Base-by-base conservation (phyloP, 495 filamentous ascomycete genomes). In the Viridothelium virens region DNA sequence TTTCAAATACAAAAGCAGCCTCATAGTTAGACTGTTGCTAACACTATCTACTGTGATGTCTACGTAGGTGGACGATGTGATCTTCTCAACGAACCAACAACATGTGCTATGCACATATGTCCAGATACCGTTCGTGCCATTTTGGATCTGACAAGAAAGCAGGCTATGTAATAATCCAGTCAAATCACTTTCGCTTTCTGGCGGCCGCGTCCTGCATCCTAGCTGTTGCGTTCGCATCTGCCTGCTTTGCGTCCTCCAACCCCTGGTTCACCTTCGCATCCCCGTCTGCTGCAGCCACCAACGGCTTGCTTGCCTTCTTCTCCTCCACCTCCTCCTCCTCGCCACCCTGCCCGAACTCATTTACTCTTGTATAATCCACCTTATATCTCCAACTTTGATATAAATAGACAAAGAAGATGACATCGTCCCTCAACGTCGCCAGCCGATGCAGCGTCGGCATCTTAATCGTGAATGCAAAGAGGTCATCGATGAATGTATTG, bases 391-490 rank as follows among this genome's bases (percentile, higher is more conserved):
- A 98, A 66, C 87, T 83, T 77, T 98, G 94, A 77, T 98, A 98
- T n/a, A 98, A 70, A 76, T 96, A 97, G 63, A 98, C 83, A 75
- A 98, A 98, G 83, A 97, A 98, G 73, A 98, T 97, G 63, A 98
- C 84, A 73, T 98, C 94, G 71, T 98, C 94, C 62, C 94, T 82
- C 67, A 98, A 81, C 12, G 95, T 97, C 0, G 95, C 92, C 48
- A 98, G 81, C n/a, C 94, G 85, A 75, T 98, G 95, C 39, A 97
- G 83, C 70, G 90, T 89, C 2, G 94, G 94, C 94, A 98, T 98
- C 79, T 97, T 97, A 77, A 98, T 96, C 16, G 94, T 97, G 73
- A 96, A 98, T 12, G 94, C 94, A 72, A 98, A 98, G 38, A 98
- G 82, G 70, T 93, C 88, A 68, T 91, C 89, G 68, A 90, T 90